Evolutionary conservation across 345 rosid species (phyloP), one percentile per base, ranked within the genome.

Genomic region (Mallotus nudiflorus): DNA sequence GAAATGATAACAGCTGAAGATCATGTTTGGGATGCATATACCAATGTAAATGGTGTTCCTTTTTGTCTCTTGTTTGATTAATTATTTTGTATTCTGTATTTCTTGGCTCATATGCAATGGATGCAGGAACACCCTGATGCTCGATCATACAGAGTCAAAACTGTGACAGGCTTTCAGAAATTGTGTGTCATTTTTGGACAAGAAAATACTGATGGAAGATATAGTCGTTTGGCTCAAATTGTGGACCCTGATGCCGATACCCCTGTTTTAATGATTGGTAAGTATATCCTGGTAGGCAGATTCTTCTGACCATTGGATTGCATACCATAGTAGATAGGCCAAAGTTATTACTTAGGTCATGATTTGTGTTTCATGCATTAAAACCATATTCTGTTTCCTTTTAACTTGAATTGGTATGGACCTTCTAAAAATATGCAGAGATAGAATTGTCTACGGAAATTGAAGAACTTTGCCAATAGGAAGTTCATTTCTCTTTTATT

Each of bases 1-100:
- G 95, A 88, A 67, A 90, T 90, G 90, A 85, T 92, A 71, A 81
- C 83, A 25, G 98, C 98, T 72, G 88, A 87, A 70, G 96, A 92
- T 76, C 65, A 50, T 74, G 70, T 81, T 51, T 92, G 96, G 96
- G 87, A 84, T 74, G 82, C 86, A 24, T 89, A 90, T 73, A 79
- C 73, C 67, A 88, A 87, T 89, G 97, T 86, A 65, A 69, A 64
- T 50, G 48, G 48, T 39, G 16, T 76, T 74, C 71, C 54, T 46
- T 15, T 27, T n/a, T n/a, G n/a, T 72, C 49, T 51, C 74, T 24
- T 42, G 46, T 65, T 63, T 35, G 28, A 49, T 69, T 1, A 49
- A 33, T 27, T 67, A 20, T 22, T 64, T 27, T 46, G 27, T 53
- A 61, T 52, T 57, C 56, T 53, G 73, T 42, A 39, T 64, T n/a